A percentile compares a stretch with the other conserved stretches of the same genome.
Conservation (phyloP, 2,329 filamentous ascomycete species). For the Colletotrichum sp. region DNA sequence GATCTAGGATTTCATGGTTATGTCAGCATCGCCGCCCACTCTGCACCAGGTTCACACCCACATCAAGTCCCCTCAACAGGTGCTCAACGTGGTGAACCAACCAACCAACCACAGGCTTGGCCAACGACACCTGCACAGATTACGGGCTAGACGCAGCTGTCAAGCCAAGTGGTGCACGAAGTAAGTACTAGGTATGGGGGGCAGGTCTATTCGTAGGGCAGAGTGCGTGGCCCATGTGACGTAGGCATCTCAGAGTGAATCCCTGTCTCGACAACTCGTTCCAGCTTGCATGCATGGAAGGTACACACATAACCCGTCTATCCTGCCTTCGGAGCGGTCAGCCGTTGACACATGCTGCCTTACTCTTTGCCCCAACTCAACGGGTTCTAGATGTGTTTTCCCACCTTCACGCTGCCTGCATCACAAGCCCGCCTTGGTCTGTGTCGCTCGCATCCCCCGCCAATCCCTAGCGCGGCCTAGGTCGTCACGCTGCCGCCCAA, state of each 20-base stretch:
- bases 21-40: background rate
- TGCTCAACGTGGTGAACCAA: background rate
- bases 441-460: background rate
- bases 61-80: background rate
- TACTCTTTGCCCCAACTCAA: background rate
- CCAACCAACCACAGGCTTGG: conserved; percentile 9
- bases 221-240: background rate
- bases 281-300: background rate
- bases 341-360: background rate
- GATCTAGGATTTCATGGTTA: background rate
- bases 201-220: background rate
- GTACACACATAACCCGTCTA: background rate
- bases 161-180: background rate
- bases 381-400: background rate
- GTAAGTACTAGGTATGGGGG: background rate
- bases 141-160: background rate
- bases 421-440: background rate
- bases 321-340: background rate
- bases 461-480: background rate
- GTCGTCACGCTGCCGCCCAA: background rate
- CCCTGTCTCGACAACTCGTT: background rate
- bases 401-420: background rate
- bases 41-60: background rate
- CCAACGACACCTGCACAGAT: conserved; percentile 3
- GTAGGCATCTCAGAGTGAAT: background rate